These are phyloP conservation scores for Cryptococcus jaspeensis DNA, from an alignment of 1,284 basidiomycete species.

Conservation along the genomic window DNA sequence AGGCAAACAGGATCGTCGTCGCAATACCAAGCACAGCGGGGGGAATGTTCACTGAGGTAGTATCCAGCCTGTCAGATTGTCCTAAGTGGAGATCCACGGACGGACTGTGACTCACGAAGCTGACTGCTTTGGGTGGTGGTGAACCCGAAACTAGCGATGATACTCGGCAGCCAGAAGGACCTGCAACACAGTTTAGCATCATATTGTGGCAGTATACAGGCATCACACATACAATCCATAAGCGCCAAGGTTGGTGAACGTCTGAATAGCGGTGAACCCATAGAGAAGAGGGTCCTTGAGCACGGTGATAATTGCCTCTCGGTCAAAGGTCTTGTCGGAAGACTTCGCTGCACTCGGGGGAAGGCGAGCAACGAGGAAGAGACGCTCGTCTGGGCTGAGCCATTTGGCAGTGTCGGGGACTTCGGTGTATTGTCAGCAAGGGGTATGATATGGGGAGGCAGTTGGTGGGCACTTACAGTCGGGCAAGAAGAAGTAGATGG, in stretches of 20 bases:
- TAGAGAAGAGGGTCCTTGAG: conserved; percentile 6
- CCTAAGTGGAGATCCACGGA: too few species aligned
- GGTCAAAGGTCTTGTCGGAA: conserved; percentile 13
- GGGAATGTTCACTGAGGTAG: conserved; percentile 13
- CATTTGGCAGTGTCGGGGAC: conserved; percentile 14
- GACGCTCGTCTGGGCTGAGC: conserved; percentile 11
- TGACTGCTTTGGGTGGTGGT: conserved; percentile 8
- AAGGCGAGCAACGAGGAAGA: conserved; percentile 11
- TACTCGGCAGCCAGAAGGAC: conserved; percentile 19
- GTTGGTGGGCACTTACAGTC: conserved; percentile 11
- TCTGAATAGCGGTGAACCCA: background rate
- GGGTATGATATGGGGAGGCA: background rate
- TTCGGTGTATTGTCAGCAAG: background rate
- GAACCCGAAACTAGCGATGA: conserved; percentile 15
- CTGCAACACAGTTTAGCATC: too few species aligned
- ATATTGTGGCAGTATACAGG: too few species aligned
- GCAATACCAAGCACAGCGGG: conserved; percentile 13
- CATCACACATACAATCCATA: background rate
- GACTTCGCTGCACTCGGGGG: conserved; percentile 12
- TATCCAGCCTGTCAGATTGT: background rate
- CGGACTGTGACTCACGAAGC: conserved; percentile 7
- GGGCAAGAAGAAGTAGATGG: conserved; percentile 9
- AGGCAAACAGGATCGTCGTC: background rate
- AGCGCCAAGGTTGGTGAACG: background rate
- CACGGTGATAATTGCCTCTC: background rate